These are phyloP conservation scores for Apiotrichum laibachii DNA, from an alignment of 1,284 basidiomycete genomes.

Conservation along the genomic window DNA sequence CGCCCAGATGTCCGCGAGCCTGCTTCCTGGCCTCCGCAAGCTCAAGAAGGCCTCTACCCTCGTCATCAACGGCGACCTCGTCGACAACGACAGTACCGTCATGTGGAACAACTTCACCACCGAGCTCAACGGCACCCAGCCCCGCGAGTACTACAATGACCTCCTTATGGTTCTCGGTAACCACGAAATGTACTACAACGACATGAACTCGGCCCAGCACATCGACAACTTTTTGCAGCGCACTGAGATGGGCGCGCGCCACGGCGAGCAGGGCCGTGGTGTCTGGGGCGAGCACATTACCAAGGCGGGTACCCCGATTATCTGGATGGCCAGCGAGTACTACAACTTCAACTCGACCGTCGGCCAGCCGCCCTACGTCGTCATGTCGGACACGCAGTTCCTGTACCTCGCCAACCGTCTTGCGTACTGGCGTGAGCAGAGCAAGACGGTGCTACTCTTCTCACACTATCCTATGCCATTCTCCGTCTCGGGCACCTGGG, in stretches of 20 bases:
- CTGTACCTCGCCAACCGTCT: conserved; percentile 5
- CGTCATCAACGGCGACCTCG: conserved; percentile 12
- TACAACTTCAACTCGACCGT: neutral
- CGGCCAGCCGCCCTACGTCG: neutral
- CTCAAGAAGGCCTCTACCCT: conserved; percentile 4
- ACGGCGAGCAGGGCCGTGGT: conserved; percentile 1
- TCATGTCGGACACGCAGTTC: conserved; percentile 8
- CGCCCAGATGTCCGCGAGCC: conserved; percentile 1
- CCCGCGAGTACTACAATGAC: conserved; percentile 5
- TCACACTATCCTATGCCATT: conserved; percentile 3
- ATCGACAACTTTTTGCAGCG: conserved; percentile 3
- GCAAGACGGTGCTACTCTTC: conserved; percentile 5
- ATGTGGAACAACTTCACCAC: conserved; percentile 1
- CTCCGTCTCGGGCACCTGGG: conserved; percentile 2
- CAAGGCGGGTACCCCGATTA: neutral
- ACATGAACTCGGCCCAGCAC: neutral
- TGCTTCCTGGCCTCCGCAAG: conserved; percentile 5
- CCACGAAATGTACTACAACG: conserved; percentile 7
- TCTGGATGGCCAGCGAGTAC: conserved; percentile 7
- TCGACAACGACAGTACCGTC: neutral
- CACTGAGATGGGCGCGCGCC: neutral
- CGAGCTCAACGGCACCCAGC: neutral
- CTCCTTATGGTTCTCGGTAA: conserved; percentile 1
- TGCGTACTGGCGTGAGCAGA: conserved; percentile 2
- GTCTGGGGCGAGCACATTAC: conserved; percentile 9